Evolutionary conservation across 176 grass and related monocot genomes (phyloP).

Genomic region (Thalia dealbata): DNA sequence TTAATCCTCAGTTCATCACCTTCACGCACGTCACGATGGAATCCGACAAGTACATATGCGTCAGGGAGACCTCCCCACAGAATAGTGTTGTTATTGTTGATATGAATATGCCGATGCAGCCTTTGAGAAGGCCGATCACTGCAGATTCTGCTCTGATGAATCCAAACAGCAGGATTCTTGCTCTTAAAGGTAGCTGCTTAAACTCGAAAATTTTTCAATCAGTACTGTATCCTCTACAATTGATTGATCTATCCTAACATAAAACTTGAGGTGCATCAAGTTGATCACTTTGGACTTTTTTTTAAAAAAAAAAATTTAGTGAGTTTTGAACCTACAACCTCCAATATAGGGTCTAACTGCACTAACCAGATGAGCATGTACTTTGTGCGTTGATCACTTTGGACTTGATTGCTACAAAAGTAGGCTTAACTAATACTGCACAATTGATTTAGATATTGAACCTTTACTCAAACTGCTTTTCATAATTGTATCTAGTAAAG

Average conservation of each 20-base stretch:
- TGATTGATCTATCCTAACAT: too few species aligned
- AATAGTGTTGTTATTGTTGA: slow-evolving; percentile 97
- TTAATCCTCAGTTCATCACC: slow-evolving; percentile 92
- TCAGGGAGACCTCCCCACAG: slow-evolving; percentile 93
- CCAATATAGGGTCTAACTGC: too few species aligned
- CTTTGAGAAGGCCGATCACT: slow-evolving; percentile 85
- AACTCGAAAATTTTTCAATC: not conserved
- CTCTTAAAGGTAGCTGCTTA: slow-evolving; percentile 65
- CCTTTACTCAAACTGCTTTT: not conserved
- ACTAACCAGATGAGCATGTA: too few species aligned
- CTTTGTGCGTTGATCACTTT: too few species aligned
- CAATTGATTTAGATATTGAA: not conserved
- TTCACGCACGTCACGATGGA: slow-evolving; percentile 99
- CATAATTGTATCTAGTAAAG: not conserved
- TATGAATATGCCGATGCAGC: slow-evolving; percentile 92
- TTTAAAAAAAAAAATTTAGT: too few species aligned
- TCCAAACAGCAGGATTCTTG: slow-evolving; percentile 87
- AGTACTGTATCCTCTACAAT: too few species aligned
- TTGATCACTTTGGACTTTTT: too few species aligned
- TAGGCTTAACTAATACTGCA: not conserved
- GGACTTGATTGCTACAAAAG: not conserved
- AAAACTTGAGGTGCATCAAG: too few species aligned
- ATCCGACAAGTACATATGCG: slow-evolving; percentile 95
- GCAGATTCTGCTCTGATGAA: slow-evolving; percentile 98
- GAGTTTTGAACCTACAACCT: too few species aligned